These are phyloP conservation scores for Opeltia flavorubescens DNA, from an alignment of 495 filamentous ascomycete genomes.

Conservation along the genomic window DNA sequence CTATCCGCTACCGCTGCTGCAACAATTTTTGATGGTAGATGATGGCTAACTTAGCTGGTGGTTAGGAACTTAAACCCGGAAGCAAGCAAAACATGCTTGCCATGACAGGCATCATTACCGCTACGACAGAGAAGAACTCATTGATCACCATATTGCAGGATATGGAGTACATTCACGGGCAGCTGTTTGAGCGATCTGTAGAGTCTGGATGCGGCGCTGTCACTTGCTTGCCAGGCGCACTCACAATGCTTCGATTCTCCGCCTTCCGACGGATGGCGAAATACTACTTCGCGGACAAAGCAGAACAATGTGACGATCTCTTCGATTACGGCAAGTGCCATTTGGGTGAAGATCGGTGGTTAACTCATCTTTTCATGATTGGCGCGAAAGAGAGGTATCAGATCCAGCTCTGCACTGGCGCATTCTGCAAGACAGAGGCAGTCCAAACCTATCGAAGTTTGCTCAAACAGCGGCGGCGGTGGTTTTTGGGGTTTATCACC, in stretches of 20 bases:
- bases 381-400: conserved; percentile 84
- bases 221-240: conserved; percentile 84
- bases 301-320: conserved; percentile 87
- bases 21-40: not conserved
- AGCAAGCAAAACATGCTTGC: conserved; percentile 89
- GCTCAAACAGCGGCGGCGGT: conserved; percentile 87
- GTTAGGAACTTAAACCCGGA: conserved; percentile 72
- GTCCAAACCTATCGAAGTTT: conserved; percentile 78
- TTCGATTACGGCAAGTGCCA: conserved; percentile 97
- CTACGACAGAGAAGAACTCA: conserved; percentile 77
- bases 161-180: conserved; percentile 96
- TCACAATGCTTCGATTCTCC: conserved; percentile 92
- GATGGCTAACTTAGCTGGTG: not conserved
- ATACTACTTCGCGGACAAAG: conserved; percentile 97
- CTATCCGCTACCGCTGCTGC: not conserved
- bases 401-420: conserved; percentile 93
- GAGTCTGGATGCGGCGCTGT: conserved; percentile 93
- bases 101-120: conserved; percentile 97
- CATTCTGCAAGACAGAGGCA: conserved; percentile 97
- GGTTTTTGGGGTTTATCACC: conserved; percentile 97
- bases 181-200: conserved; percentile 92
- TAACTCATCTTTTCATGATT: conserved; percentile 99
- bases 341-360: conserved; percentile 90
- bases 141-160: conserved; percentile 90
- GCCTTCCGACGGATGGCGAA: conserved; percentile 96